These are phyloP conservation scores for Podaxis carcinomalis DNA, from an alignment of 768 basidiomycete species.

Conservation along the genomic window DNA sequence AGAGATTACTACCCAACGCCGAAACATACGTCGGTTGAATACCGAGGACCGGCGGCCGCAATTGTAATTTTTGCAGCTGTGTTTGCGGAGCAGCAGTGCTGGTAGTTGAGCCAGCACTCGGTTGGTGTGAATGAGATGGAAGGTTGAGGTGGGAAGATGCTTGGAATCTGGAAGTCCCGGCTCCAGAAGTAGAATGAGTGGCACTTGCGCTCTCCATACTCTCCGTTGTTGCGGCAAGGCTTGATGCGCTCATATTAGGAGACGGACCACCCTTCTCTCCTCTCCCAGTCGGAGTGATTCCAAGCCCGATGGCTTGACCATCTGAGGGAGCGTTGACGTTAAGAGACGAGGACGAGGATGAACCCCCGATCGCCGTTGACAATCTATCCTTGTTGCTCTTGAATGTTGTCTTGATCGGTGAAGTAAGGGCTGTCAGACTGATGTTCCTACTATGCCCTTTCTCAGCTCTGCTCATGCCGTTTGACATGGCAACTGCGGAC, in stretches of 20 bases:
- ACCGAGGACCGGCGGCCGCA: constrained; percentile 49
- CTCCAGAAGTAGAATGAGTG: background rate
- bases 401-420: constrained; percentile 23
- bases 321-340: background rate
- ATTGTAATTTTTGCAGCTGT: constrained; percentile 21
- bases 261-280: background rate
- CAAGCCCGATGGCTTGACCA: background rate
- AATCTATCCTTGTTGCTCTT: constrained; percentile 22
- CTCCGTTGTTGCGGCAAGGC: constrained; percentile 2
- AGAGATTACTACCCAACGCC: constrained; percentile 18
- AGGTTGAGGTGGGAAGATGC: background rate
- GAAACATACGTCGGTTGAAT: constrained; percentile 64
- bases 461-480: constrained; percentile 10
- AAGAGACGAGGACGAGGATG: constrained; percentile 6
- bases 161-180: background rate
- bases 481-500: constrained; percentile 13
- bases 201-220: constrained; percentile 5
- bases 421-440: constrained; percentile 21
- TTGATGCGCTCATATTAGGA: constrained; percentile 9
- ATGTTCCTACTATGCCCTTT: constrained; percentile 22
- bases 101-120: background rate
- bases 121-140: constrained; percentile 1
- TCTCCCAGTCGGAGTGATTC: background rate
- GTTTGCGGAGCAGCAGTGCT: constrained; percentile 6
- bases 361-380: constrained; percentile 16